Conservation (phyloP, 345 rosid genomes). For the Citrus sp. region DNA sequence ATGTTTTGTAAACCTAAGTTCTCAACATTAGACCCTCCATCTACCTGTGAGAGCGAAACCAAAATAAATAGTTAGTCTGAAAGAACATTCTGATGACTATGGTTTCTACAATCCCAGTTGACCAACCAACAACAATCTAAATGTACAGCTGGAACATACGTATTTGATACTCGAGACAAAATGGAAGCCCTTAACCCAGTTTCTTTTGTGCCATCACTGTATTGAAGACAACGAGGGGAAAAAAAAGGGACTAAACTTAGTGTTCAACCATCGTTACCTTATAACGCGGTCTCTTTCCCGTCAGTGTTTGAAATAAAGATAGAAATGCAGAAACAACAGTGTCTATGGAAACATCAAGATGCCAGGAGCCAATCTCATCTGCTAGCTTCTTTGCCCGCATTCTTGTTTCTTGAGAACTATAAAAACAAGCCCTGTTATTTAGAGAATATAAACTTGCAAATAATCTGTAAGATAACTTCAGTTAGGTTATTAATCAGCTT, state of each 20-base stretch:
- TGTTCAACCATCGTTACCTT: constrained; percentile 46
- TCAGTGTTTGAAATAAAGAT: constrained; percentile 71
- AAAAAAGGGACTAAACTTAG: not conserved
- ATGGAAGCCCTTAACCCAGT: not conserved
- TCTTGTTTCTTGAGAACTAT: constrained; percentile 75
- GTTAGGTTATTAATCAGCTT: not conserved
- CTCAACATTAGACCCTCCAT: constrained; percentile 86
- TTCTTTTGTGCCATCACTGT: not conserved
- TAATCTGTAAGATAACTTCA: not conserved
- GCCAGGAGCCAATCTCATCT: constrained; percentile 93
- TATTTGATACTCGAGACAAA: not conserved
- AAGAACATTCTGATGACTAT: not conserved
- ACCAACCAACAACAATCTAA: not conserved
- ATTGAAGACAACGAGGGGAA: not conserved
- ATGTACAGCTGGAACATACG: not conserved
- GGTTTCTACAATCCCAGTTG: too few relatives aligned
- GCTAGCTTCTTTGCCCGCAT: constrained; percentile 75
- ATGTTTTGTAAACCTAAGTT: constrained; percentile 87
- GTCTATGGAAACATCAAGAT: constrained; percentile 85
- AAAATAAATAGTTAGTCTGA: not conserved
- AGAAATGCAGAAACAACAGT: constrained; percentile 76
- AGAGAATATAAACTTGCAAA: not conserved
- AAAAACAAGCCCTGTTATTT: constrained; percentile 13
- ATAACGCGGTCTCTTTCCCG: constrained; percentile 75
- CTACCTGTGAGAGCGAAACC: constrained; percentile 46